Base-by-base conservation (phyloP, 495 filamentous ascomycete species). In the Penicillium soppii region DNA sequence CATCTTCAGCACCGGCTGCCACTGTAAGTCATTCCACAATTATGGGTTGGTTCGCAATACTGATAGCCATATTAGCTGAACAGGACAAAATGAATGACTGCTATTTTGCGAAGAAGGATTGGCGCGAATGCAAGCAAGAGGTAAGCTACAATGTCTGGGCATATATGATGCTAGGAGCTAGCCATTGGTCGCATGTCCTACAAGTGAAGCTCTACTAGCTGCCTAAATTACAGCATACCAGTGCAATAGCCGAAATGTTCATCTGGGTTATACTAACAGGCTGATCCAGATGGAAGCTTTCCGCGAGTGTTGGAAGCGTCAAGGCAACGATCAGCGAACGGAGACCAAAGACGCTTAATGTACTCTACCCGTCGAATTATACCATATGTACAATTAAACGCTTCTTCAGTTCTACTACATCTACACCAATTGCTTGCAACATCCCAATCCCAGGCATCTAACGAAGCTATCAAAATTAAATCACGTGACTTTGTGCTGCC, bases 91-190 rank as follows among this genome's bases (percentile, higher is more conserved):
- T 98, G 86, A 96, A 89, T 42, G 88, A 97, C 69, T 98, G 94
- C 69, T 97, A 92, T 65, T 96, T 82, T 67, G 88, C 91, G 16
- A 97, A 92, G 78, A 96, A 91, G 68, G 94, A 98, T 67, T 98
- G 94, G 94, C 79, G 94, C 58, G 73, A 78, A 49, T 98, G 94
- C 70, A 90, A 87, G 64, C 75, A 85, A 47, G 92, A 96, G 83
- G 94, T 95, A 70, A 77, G 90, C 66, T 48, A 37, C 30, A 23
- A 8, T 15, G 29, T 40, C 13, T n/a, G 36, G 32, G 15, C 33
- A 46, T 43, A 27, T 13, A 37, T 15, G 16, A n/a, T 39, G 1
- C 19, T 20, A 3, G 26, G 4, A 32, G 47, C 36, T 19, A 41
- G 16, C 20, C 22, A 7, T 47, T 20, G 13, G 21, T 0, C 5